Conservation (phyloP, 805 yeast species). For the Starmerella cellae region DNA sequence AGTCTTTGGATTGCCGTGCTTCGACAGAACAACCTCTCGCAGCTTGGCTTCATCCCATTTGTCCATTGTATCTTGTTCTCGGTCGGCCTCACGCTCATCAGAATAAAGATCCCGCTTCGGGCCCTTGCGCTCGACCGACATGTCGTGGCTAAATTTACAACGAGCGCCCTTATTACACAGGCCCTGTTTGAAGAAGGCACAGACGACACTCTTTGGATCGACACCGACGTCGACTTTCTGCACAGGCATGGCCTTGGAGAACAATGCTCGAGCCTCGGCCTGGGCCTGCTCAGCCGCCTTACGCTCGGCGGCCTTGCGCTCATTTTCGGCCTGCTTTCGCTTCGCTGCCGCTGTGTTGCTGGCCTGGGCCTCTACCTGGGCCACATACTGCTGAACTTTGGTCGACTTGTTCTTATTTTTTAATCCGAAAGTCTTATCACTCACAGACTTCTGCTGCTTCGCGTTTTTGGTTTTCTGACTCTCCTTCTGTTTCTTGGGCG, state of each 20-base stretch:
- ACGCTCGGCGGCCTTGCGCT: slow-evolving; percentile 59
- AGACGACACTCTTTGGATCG: slow-evolving; percentile 86
- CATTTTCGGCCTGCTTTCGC: slow-evolving; percentile 62
- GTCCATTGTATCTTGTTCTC: slow-evolving; percentile 82
- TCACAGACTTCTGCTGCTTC: slow-evolving; percentile 47
- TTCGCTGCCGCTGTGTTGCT: slow-evolving; percentile 43
- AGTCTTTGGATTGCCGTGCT: slow-evolving; percentile 87
- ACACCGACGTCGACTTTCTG: slow-evolving; percentile 94
- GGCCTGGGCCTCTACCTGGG: slow-evolving; percentile 55
- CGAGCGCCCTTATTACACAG: slow-evolving; percentile 50
- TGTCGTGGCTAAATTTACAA: slow-evolving; percentile 90
- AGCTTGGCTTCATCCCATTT: slow-evolving; percentile 94
- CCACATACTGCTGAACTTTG: slow-evolving; percentile 64
- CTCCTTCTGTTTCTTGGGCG: slow-evolving; percentile 53
- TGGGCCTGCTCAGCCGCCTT: slow-evolving; percentile 84
- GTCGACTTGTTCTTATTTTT: slow-evolving; percentile 90
- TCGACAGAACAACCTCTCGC: slow-evolving; percentile 69
- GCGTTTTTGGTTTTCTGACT: slow-evolving; percentile 42
- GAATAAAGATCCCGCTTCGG: slow-evolving; percentile 85
- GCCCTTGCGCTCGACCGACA: slow-evolving; percentile 71
- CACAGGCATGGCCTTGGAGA: slow-evolving; percentile 48
- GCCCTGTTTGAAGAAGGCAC: slow-evolving; percentile 80
- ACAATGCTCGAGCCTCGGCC: slow-evolving; percentile 68
- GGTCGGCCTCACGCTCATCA: slow-evolving; percentile 52
- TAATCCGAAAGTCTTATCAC: slow-evolving; percentile 90